phyloP scores from a whole-genome alignment of 1,284 basidiomycete genomes.

The Termitomyces sp. region DNA sequence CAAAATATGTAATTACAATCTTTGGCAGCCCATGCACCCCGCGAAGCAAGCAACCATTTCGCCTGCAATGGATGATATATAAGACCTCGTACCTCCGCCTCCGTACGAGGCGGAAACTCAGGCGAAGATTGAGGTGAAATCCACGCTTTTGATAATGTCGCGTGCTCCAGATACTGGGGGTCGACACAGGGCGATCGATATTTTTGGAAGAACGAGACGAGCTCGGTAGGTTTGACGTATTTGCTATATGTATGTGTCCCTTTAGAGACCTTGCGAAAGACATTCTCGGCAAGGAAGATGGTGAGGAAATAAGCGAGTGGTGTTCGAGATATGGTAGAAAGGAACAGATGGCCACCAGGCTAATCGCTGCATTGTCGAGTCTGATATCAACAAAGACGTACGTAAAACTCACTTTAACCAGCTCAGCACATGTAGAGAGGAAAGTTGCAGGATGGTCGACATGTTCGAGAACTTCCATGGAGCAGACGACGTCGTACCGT shows the following conservation, averaged over 20 bases:
- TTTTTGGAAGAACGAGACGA: conserved; percentile 78
- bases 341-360: conserved; percentile 93
- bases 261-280: conserved; percentile 77
- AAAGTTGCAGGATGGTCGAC: conserved; percentile 90
- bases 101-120: conserved; percentile 46
- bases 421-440: conserved; percentile 72
- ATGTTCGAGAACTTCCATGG: conserved; percentile 98
- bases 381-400: conserved; percentile 1
- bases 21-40: conserved; percentile 56
- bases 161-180: conserved; percentile 10
- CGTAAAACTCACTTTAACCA: conserved; percentile 68
- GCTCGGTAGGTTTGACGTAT: conserved; percentile 85
- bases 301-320: conserved; percentile 87
- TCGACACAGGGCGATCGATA: conserved; percentile 39
- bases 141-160: conserved; percentile 29
- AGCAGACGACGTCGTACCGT: conserved; percentile 89
- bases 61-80: conserved; percentile 77
- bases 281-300: conserved; percentile 85
- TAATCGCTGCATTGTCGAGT: conserved; percentile 26
- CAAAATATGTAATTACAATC: conserved; percentile 82
- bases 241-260: conserved; percentile 94
- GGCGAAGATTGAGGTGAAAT: conserved; percentile 34
- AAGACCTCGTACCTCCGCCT: conserved; percentile 81
- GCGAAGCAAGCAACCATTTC: conserved; percentile 66
- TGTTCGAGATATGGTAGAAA: conserved; percentile 96